Conservation (phyloP, 129 eudicot species). For the Gnaphalium uliginosum region DNA sequence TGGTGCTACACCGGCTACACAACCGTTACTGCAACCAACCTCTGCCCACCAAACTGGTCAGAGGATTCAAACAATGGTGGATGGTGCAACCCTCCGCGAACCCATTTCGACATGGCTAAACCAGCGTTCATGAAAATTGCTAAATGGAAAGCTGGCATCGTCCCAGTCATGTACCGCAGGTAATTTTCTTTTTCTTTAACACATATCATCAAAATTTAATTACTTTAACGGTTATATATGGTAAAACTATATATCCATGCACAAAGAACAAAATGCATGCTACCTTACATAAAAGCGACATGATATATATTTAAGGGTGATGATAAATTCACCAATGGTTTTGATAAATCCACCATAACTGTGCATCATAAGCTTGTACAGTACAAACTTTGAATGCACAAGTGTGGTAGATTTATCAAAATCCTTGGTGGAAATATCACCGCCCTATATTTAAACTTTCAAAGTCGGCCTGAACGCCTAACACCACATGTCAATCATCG, state of each 20-base stretch:
- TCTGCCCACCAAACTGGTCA: slow-evolving; percentile 89
- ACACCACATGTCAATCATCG: too few species aligned
- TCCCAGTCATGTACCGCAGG: slow-evolving; percentile 85
- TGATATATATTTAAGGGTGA: too few species aligned
- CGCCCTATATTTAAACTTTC: too few species aligned
- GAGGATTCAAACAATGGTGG: slow-evolving; percentile 76
- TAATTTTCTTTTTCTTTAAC: slow-evolving; percentile 1
- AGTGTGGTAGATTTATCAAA: too few species aligned
- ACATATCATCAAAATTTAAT: neutral
- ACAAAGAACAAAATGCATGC: neutral
- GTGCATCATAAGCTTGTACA: too few species aligned
- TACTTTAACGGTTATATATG: neutral
- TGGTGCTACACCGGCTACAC: slow-evolving; percentile 53
- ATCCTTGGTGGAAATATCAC: too few species aligned
- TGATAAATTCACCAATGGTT: too few species aligned
- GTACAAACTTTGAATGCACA: too few species aligned
- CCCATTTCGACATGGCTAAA: slow-evolving; percentile 82
- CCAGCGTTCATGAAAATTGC: slow-evolving; percentile 89
- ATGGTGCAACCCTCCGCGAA: slow-evolving; percentile 94
- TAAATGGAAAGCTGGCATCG: slow-evolving; percentile 76
- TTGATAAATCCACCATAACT: too few species aligned
- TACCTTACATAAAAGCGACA: too few species aligned
- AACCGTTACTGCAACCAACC: slow-evolving; percentile 76
- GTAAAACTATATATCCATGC: neutral
- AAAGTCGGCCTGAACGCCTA: too few species aligned